A percentile compares a stretch with the other conserved stretches of the same genome.
Conservation (phyloP, 805 yeast genomes). For the Isabelozyma gotoi region DNA sequence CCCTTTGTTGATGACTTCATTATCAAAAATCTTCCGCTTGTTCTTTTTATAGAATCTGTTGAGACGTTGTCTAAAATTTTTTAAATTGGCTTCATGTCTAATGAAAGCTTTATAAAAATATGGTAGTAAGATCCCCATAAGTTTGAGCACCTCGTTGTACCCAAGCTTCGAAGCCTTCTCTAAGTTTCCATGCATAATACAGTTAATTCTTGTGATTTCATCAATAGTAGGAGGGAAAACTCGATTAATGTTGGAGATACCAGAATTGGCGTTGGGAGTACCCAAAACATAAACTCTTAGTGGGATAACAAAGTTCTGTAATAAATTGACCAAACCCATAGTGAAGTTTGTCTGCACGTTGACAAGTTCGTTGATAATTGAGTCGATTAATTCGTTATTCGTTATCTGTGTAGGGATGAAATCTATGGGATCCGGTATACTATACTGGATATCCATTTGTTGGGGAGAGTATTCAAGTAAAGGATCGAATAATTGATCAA, state of each 20-base stretch:
- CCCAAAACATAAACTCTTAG: slow-evolving; percentile 63
- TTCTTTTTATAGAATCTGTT: slow-evolving; percentile 37
- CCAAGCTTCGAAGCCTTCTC: slow-evolving; percentile 68
- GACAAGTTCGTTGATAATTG: slow-evolving; percentile 66
- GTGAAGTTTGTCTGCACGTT: slow-evolving; percentile 75
- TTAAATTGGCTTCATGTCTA: slow-evolving; percentile 91
- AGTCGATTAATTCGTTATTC: slow-evolving; percentile 35
- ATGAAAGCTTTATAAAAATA: slow-evolving; percentile 91
- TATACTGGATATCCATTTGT: slow-evolving; percentile 68
- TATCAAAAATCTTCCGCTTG: slow-evolving; percentile 25
- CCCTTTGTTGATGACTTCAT: slow-evolving; percentile 27
- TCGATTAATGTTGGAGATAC: slow-evolving; percentile 67
- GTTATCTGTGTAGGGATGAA: slow-evolving; percentile 3
- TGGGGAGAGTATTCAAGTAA: slow-evolving; percentile 91
- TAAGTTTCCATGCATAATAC: slow-evolving; percentile 76
- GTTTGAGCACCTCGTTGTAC: slow-evolving; percentile 71
- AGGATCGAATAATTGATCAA: slow-evolving; percentile 88
- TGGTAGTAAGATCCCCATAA: slow-evolving; percentile 80
- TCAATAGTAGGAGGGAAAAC: slow-evolving; percentile 95
- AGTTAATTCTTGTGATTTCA: slow-evolving; percentile 86
- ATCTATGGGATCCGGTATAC: slow-evolving; percentile 47
- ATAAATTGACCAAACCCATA: slow-evolving; percentile 64
- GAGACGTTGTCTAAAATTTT: slow-evolving; percentile 56
- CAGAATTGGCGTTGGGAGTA: slow-evolving; percentile 50
- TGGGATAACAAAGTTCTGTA: slow-evolving; percentile 79